Evolutionary conservation across 495 filamentous ascomycete species (phyloP), one percentile per base, ranked within the genome.

Genomic region (Annulohypoxylon maeteangense): DNA sequence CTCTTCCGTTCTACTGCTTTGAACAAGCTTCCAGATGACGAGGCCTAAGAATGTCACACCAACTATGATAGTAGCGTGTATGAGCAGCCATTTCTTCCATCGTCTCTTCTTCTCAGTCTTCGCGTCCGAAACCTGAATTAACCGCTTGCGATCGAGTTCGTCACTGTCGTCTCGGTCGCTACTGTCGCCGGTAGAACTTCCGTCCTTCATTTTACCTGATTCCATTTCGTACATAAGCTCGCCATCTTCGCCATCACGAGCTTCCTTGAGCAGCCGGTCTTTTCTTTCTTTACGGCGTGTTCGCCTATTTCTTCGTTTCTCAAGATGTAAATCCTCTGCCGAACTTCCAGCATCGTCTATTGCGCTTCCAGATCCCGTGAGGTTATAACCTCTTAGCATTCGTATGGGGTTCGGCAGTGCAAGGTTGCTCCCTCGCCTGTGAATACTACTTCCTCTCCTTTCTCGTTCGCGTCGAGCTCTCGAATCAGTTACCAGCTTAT

Each of bases 221-320:
- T 97, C 92, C 91, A 94, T 94, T 74, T 95, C 92, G 75, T 91
- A 92, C 90, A 97, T 92, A 76, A 95, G 80, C 74, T 90, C 85
- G 25, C 91, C 90, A 72, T 93, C 89, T 74, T 93, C 90, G 6
- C 85, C 87, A 45, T 85, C 77, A 69, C 85, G 70, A 57, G 87
- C 81, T 58, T 84, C 80, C 61, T 80, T 72, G 75, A 85, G 61
- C 65, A 87, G 67, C 65, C 83, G 77, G 20, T 84, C 78, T 67
- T 79, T 78, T 78, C 85, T 84, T 32, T 82, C 82, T 63, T 85
- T 81, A 68, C 81, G 77, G 66, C 83, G 67, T 38, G 72, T 72
- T 53, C 80, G 78, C 58, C 83, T 78, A 47, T 68, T 67, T 45
- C 58, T 76, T 12, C 82, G 74, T 79, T 89, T 92, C 56, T 90